A percentile compares a stretch with the other conserved stretches of the same genome.
Conservation (phyloP, 306 rosid species). For the Sindora glabra region DNA sequence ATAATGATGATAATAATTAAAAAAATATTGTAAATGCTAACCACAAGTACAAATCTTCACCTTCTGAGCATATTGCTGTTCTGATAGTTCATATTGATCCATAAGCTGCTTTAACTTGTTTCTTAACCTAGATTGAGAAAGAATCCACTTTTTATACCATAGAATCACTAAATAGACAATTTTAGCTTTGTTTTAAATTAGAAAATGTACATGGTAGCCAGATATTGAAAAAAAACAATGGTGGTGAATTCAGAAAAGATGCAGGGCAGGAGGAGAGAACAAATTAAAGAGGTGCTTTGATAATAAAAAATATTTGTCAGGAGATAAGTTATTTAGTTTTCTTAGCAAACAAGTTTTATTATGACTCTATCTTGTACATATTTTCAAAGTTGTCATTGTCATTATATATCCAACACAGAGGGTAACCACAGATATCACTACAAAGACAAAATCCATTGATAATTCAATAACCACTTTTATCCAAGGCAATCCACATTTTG, state of each 20-base stretch:
- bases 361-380: too few species aligned
- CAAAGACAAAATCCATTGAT: too few species aligned
- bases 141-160: background rate
- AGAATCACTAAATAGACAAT: background rate
- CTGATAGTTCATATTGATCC: constrained; percentile 67
- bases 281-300: too few species aligned
- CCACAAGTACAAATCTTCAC: constrained; percentile 28
- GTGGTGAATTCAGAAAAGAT: background rate
- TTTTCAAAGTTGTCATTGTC: too few species aligned
- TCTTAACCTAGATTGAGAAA: constrained; percentile 58
- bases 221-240: background rate
- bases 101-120: constrained; percentile 71
- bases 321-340: too few species aligned
- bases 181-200: background rate
- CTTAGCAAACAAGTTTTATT: too few species aligned
- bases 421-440: too few species aligned
- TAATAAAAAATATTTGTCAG: too few species aligned
- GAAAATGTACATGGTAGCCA: background rate
- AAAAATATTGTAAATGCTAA: background rate
- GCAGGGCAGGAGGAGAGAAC: background rate
- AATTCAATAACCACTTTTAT: too few species aligned
- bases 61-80: constrained; percentile 75
- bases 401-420: too few species aligned
- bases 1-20: constrained; percentile 3
- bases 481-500: too few species aligned